A percentile compares a stretch with the other conserved stretches of the same genome.
These are phyloP conservation scores for Calonectria hongkongensis DNA, from an alignment of 2,329 filamentous ascomycete species.

Conservation along the genomic window DNA sequence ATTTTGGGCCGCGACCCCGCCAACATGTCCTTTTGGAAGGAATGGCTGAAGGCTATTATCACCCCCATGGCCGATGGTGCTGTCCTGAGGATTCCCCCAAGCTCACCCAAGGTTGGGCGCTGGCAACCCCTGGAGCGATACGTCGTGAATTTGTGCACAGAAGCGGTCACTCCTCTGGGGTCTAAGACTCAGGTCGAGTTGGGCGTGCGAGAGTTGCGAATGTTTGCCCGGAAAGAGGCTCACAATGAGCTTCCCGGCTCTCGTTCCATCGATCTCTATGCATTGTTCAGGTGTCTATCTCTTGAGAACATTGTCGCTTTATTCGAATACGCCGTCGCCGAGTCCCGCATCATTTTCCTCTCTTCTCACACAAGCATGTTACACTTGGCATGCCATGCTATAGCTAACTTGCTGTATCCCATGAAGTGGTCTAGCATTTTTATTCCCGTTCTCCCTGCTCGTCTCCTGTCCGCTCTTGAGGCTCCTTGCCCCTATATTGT, in stretches of 20 bases:
- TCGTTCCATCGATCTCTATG: conserved; percentile 93
- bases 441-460: conserved; percentile 91
- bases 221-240: conserved; percentile 96
- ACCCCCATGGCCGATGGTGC: conserved; percentile 96
- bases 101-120: conserved; percentile 91
- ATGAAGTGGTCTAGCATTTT: conserved; percentile 95
- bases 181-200: conserved; percentile 98
- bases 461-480: conserved; percentile 91
- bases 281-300: conserved; percentile 91
- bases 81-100: conserved; percentile 87
- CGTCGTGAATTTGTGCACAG: conserved; percentile 96
- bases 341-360: conserved; percentile 96
- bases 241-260: conserved; percentile 94
- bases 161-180: conserved; percentile 92
- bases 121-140: conserved; percentile 99
- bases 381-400: conserved; percentile 91
- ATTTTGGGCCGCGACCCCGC: conserved; percentile 89
- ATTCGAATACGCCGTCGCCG: conserved; percentile 93
- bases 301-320: conserved; percentile 94
- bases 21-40: conserved; percentile 96
- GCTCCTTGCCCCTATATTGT: conserved; percentile 98
- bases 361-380: conserved; percentile 98
- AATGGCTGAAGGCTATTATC: conserved; percentile 95
- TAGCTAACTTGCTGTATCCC: conserved; percentile 90
- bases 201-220: conserved; percentile 88